These are phyloP conservation scores for Leccinum broughii DNA, from an alignment of 768 basidiomycete genomes.

Conservation along the genomic window DNA sequence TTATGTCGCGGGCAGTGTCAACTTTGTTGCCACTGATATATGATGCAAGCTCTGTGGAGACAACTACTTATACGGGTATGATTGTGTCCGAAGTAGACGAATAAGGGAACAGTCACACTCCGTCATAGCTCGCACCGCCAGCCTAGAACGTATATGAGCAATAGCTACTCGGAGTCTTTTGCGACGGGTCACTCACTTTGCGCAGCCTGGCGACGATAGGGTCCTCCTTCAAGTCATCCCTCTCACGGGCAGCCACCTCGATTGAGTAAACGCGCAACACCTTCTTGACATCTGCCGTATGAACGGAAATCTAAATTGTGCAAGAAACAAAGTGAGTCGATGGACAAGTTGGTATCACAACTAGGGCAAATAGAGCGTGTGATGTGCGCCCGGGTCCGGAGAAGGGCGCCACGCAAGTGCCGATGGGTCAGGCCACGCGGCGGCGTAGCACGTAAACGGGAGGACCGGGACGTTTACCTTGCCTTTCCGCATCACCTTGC, in stretches of 20 bases:
- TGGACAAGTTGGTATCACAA: constrained; percentile 25
- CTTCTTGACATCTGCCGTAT: constrained; percentile 83
- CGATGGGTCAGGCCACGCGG: constrained; percentile 16
- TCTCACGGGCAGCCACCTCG: constrained; percentile 83
- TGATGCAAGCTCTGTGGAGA: constrained; percentile 18
- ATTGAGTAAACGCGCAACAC: constrained; percentile 79
- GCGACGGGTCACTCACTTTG: constrained; percentile 62
- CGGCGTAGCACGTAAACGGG: constrained; percentile 16
- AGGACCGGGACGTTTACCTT: constrained; percentile 55
- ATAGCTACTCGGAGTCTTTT: constrained; percentile 1
- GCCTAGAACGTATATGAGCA: constrained; percentile 46
- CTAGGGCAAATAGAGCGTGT: constrained; percentile 29
- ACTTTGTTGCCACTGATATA: constrained; percentile 25
- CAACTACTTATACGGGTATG: constrained; percentile 9
- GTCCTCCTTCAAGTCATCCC: constrained; percentile 84
- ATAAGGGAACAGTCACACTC: constrained; percentile 49
- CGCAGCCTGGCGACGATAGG: constrained; percentile 80
- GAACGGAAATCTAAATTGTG: constrained; percentile 78
- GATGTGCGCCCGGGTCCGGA: constrained; percentile 11
- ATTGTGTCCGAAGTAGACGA: constrained; percentile 10
- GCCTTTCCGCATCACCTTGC: constrained; percentile 91
- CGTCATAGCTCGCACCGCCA: constrained; percentile 88
- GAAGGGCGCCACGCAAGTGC: constrained; percentile 8
- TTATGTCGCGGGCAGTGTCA: constrained; percentile 21
- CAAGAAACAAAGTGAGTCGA: constrained; percentile 28